Evolutionary conservation across 306 rosid species (phyloP).

Genomic region (Parietaria judaica): DNA sequence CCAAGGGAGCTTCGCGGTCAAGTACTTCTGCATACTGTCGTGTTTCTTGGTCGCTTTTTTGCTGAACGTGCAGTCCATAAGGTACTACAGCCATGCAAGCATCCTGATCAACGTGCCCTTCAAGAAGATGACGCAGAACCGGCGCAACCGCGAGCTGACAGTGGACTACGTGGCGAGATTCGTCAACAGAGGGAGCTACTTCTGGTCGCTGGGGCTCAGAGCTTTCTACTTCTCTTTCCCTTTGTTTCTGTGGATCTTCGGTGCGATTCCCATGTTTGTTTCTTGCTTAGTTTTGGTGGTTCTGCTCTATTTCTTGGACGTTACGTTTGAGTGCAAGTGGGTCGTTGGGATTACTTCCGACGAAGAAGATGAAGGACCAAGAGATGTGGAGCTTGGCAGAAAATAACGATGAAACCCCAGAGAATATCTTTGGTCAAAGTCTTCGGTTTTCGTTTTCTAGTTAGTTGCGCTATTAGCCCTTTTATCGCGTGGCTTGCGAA

Average conservation of each 20-base stretch:
- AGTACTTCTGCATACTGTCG: constrained; percentile 60
- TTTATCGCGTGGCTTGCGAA: too few relatives aligned
- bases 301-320: constrained; percentile 65
- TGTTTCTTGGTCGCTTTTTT: constrained; percentile 68
- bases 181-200: constrained; percentile 72
- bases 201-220: constrained; percentile 78
- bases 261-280: constrained; percentile 67
- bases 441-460: too few relatives aligned
- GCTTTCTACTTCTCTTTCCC: constrained; percentile 89
- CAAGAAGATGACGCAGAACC: constrained; percentile 35
- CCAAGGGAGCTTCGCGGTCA: constrained; percentile 35
- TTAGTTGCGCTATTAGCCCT: too few relatives aligned
- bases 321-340: constrained; percentile 39
- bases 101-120: constrained; percentile 74
- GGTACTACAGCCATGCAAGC: constrained; percentile 79
- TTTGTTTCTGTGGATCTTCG: constrained; percentile 78
- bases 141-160: constrained; percentile 30
- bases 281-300: constrained; percentile 44
- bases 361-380: constrained; percentile 22
- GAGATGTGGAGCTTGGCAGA: constrained; percentile 36
- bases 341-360: constrained; percentile 9
- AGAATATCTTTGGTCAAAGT: too few relatives aligned
- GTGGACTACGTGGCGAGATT: constrained; percentile 57
- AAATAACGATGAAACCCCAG: not conserved
- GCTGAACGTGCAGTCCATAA: constrained; percentile 73